Evolutionary conservation across 768 basidiomycete genomes (phyloP).

Genomic region (Leccinum incarnatum): DNA sequence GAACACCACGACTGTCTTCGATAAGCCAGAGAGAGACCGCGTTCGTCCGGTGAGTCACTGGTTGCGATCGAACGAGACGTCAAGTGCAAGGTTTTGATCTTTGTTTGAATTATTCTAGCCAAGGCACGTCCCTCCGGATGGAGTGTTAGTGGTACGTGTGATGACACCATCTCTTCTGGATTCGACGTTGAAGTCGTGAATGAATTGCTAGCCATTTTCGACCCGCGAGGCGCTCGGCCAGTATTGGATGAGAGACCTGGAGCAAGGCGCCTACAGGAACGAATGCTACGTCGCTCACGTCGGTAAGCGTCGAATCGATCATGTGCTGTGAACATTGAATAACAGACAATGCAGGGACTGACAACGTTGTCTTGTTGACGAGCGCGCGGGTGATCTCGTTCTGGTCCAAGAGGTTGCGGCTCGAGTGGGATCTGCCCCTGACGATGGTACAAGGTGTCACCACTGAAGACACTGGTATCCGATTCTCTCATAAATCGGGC

Average conservation of each 20-base stretch:
- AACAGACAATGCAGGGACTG: conserved; percentile 71
- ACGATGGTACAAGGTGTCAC: conserved; percentile 83
- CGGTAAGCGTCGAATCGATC: conserved; percentile 46
- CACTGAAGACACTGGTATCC: conserved; percentile 88
- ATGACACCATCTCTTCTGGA: neutral
- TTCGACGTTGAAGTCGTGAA: neutral
- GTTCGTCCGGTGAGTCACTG: conserved; percentile 61
- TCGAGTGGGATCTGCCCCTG: conserved; percentile 92
- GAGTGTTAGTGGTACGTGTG: conserved; percentile 73
- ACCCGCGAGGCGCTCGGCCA: conserved; percentile 90
- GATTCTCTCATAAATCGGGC: conserved; percentile 78
- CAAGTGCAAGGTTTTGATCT: conserved; percentile 2
- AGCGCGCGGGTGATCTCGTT: conserved; percentile 77
- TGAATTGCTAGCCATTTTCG: conserved; percentile 68
- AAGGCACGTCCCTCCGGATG: conserved; percentile 82
- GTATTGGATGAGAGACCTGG: conserved; percentile 95
- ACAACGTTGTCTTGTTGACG: conserved; percentile 80
- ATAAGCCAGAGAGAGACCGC: conserved; percentile 85
- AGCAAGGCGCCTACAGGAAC: conserved; percentile 79
- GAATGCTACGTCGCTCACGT: conserved; percentile 93
- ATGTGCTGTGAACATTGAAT: conserved; percentile 9
- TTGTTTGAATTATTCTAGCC: conserved; percentile 47
- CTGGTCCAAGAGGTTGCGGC: conserved; percentile 77
- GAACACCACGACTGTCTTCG: conserved; percentile 98
- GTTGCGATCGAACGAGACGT: neutral